phyloP scores from a whole-genome alignment of 2,329 filamentous ascomycete genomes.

The Aspergillus udagawae region DNA sequence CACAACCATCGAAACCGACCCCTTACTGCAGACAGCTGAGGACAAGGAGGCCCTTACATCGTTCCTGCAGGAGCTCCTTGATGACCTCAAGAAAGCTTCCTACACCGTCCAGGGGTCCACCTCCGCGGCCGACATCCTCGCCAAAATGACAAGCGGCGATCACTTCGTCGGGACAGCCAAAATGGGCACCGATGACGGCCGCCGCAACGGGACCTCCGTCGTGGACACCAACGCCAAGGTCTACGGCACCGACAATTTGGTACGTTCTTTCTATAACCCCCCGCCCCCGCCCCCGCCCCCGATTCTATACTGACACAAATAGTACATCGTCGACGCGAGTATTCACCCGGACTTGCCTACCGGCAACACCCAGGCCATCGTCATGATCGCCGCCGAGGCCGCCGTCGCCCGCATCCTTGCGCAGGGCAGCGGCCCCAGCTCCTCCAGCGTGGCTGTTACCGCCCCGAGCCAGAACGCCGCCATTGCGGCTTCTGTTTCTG shows the following conservation, averaged over 20 bases:
- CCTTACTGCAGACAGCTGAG: slow-evolving; percentile 12
- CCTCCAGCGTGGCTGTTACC: neutral
- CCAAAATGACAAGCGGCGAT: slow-evolving; percentile 43
- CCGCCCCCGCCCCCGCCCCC: too few species aligned
- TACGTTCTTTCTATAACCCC: neutral
- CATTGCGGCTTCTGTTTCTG: neutral
- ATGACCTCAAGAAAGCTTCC: slow-evolving; percentile 10
- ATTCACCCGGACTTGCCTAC: slow-evolving; percentile 67
- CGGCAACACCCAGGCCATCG: slow-evolving; percentile 62
- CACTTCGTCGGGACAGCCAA: slow-evolving; percentile 54
- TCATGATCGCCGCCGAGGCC: slow-evolving; percentile 61
- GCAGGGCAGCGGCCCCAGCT: slow-evolving; percentile 15
- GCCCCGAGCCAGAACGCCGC: neutral
- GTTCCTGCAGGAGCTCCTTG: slow-evolving; percentile 12
- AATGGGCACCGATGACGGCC: slow-evolving; percentile 56
- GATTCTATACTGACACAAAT: neutral
- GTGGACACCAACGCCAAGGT: slow-evolving; percentile 62
- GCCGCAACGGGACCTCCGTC: slow-evolving; percentile 53
- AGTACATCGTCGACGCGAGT: slow-evolving; percentile 62
- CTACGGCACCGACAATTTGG: slow-evolving; percentile 63
- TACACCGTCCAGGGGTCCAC: slow-evolving; percentile 12
- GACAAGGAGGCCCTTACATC: slow-evolving; percentile 11
- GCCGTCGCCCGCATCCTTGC: slow-evolving; percentile 53
- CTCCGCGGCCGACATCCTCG: slow-evolving; percentile 12
- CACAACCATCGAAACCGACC: slow-evolving; percentile 12